phyloP scores from a whole-genome alignment of 306 rosid genomes.

The Vigna angularis region DNA sequence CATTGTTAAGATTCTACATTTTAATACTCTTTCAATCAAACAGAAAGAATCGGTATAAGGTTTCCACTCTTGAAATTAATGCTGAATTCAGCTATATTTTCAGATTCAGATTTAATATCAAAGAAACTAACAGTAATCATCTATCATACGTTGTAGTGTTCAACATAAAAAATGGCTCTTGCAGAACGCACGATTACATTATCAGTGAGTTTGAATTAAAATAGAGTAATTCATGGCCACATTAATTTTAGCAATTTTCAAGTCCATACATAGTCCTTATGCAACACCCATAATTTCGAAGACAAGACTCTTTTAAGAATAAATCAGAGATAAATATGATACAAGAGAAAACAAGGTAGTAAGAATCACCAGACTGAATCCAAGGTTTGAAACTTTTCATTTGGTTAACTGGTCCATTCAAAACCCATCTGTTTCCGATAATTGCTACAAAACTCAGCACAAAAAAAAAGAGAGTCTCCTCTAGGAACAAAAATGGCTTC shows the following conservation, averaged over 20 bases:
- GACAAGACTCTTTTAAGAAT: no score
- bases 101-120: neutral
- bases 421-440: neutral
- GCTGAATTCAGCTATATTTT: neutral
- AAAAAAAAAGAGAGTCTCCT: neutral
- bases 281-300: no score
- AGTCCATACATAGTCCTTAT: neutral
- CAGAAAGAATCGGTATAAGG: neutral
- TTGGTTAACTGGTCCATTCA: neutral
- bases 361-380: no score
- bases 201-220: neutral
- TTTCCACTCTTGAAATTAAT: conserved; percentile 14
- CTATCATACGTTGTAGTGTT: neutral
- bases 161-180: neutral
- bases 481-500: neutral
- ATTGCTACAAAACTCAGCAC: neutral
- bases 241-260: neutral
- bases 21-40: neutral
- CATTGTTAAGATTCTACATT: neutral
- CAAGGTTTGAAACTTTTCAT: neutral
- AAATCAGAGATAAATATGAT: no score
- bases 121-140: neutral
- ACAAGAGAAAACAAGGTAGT: no score
- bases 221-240: neutral
- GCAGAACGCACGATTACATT: neutral